Evolutionary conservation across 2,329 filamentous ascomycete species (phyloP), one percentile per base, ranked within the genome.

Genomic region (Cladorrhinum sp.): DNA sequence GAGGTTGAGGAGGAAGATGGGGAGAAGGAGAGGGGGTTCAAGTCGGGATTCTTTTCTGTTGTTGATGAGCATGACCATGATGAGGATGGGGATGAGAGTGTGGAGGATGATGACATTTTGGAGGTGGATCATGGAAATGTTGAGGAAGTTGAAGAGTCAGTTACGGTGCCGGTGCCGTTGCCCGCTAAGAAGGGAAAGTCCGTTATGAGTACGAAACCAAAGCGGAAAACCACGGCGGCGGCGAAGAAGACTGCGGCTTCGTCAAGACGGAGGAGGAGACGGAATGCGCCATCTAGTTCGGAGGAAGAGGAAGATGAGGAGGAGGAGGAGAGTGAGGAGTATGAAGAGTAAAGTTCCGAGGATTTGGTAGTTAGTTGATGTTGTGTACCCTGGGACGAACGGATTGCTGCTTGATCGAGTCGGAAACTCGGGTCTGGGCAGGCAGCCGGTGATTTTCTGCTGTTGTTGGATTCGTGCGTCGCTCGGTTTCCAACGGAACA

Each of bases 11-110:
- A 74, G 4, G 74, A 72, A 2, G 73, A 74, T 39, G 64, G 56
- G 14, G 73, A 74, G 39, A 64, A 57, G 16, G 59, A 62, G 7
- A 62, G 65, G 3, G 67, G 70, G 2, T 68, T 73, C 3, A 76
- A 73, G 1, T 82, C 80, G 1, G 76, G 73, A 6, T 84, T 81
- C 65, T 84, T 84, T 54, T 78, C 80, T 0, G 75, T 76, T 0
- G 71, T 75, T 5, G 69, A 71, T 12, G 77, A 80, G 2, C 78
- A 79, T 2, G 78, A 79, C 0, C 76, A 76, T 8, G 75, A 73
- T 1, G 73, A 70, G 0, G 73, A 67, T 0, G 73, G 73, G 3
- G 70, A 67, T 26, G 69, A 73, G 18, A 72, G 65, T n/a, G 60
- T 73, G 2, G 67, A 73, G 12, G 42, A 46, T 2, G 70, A 68